Conservation (phyloP, 495 filamentous ascomycete species). For the Filosporella fistucella region DNA sequence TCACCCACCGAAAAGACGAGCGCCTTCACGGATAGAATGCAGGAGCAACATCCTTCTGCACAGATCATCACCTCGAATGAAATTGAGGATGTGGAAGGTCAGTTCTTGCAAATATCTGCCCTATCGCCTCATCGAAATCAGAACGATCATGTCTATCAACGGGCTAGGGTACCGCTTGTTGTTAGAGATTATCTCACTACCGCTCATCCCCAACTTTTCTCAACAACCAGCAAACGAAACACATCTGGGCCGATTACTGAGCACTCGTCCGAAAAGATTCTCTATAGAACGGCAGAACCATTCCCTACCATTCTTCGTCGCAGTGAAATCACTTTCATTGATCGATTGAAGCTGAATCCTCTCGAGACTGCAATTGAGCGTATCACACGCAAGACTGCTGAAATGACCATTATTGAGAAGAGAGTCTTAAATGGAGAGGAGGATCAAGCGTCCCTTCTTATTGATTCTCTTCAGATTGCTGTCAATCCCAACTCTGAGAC, state of each 20-base stretch:
- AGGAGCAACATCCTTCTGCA: conserved; percentile 83
- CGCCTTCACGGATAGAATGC: conserved; percentile 87
- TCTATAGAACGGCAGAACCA: conserved; percentile 78
- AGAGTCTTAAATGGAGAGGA: conserved; percentile 72
- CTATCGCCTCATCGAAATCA: conserved; percentile 81
- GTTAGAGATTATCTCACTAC: conserved; percentile 83
- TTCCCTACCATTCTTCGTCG: conserved; percentile 91
- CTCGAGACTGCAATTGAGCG: conserved; percentile 81
- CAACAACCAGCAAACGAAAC: conserved; percentile 63
- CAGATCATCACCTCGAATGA: conserved; percentile 71
- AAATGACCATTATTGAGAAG: conserved; percentile 71
- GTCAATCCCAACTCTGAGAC: conserved; percentile 62
- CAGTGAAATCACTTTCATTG: conserved; percentile 72
- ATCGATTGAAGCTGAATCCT: conserved; percentile 10
- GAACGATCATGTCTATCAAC: conserved; percentile 81
- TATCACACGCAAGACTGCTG: conserved; percentile 85
- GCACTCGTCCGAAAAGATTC: conserved; percentile 79
- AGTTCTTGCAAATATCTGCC: conserved; percentile 80
- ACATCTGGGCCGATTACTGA: conserved; percentile 58
- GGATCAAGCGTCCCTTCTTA: conserved; percentile 51
- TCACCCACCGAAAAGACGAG: conserved; percentile 69
- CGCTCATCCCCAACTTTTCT: conserved; percentile 67
- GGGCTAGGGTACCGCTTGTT: conserved; percentile 73
- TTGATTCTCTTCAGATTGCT: conserved; percentile 69
- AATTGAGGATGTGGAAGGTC: conserved; percentile 82